Evolutionary conservation across 768 basidiomycete species (phyloP).

Genomic region (Tremella yokohamensis): DNA sequence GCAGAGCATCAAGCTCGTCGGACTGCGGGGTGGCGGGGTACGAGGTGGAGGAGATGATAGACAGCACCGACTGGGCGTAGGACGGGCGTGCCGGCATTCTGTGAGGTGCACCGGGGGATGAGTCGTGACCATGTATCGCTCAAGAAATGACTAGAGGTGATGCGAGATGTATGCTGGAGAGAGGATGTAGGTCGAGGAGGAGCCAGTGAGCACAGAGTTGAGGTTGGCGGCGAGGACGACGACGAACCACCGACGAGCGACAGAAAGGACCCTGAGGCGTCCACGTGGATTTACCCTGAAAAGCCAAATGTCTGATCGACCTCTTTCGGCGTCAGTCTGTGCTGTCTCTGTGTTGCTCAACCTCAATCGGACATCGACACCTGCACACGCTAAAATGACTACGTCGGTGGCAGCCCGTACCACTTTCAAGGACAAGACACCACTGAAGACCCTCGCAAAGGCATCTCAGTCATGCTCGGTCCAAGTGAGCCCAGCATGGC

Average conservation of each 20-base stretch:
- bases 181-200: neutral
- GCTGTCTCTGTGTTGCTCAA: neutral
- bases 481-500: conserved; percentile 25
- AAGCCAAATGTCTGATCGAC: no score
- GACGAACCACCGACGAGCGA: no score
- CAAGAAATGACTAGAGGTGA: neutral
- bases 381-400: neutral
- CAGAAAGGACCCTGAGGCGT: no score
- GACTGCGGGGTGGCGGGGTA: conserved; percentile 25
- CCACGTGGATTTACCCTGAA: no score
- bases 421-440: conserved; percentile 38
- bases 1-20: conserved; percentile 30
- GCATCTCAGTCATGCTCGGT: conserved; percentile 42
- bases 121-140: no score
- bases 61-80: conserved; percentile 11
- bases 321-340: no score
- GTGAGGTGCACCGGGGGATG: neutral
- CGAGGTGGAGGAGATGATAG: conserved; percentile 31
- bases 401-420: neutral
- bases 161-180: neutral
- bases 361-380: no score
- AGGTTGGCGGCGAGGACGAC: no score
- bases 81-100: conserved; percentile 2
- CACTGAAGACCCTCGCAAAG: conserved; percentile 43
- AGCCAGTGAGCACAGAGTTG: neutral